Conservation (phyloP, 306 rosid genomes). For the Lathyrus sativus region DNA sequence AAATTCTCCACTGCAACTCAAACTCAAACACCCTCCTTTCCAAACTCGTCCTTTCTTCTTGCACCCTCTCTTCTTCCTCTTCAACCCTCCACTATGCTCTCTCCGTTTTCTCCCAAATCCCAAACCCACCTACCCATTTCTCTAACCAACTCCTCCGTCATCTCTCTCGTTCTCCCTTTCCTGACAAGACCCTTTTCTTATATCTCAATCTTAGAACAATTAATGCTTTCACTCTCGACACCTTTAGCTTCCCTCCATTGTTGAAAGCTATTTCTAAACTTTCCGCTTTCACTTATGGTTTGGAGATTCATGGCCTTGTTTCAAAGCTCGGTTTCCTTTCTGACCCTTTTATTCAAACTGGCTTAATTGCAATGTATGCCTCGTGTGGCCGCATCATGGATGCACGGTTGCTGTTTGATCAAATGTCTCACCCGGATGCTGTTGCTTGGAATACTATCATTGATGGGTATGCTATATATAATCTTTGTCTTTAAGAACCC, state of each 20-base stretch:
- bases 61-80: constrained; percentile 46
- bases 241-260: constrained; percentile 76
- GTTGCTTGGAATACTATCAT: constrained; percentile 84
- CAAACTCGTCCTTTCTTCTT: constrained; percentile 52
- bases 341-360: constrained; percentile 79
- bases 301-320: constrained; percentile 73
- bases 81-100: constrained; percentile 63
- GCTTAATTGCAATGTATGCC: constrained; percentile 65
- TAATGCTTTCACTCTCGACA: constrained; percentile 48
- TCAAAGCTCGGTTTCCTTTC: constrained; percentile 63
- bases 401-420: constrained; percentile 77
- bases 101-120: constrained; percentile 60
- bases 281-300: constrained; percentile 50
- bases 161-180: constrained; percentile 55
- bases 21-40: constrained; percentile 48
- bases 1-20: constrained; percentile 57
- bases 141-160: constrained; percentile 69
- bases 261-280: constrained; percentile 63
- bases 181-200: constrained; percentile 55
- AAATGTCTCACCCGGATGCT: constrained; percentile 72
- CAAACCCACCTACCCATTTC: constrained; percentile 51
- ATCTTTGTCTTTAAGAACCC: neutral
- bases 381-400: constrained; percentile 61
- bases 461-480: constrained; percentile 58
- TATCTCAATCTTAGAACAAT: constrained; percentile 56